Conservation (phyloP, 768 basidiomycete genomes). For the Mycena olivaceomarginata region DNA sequence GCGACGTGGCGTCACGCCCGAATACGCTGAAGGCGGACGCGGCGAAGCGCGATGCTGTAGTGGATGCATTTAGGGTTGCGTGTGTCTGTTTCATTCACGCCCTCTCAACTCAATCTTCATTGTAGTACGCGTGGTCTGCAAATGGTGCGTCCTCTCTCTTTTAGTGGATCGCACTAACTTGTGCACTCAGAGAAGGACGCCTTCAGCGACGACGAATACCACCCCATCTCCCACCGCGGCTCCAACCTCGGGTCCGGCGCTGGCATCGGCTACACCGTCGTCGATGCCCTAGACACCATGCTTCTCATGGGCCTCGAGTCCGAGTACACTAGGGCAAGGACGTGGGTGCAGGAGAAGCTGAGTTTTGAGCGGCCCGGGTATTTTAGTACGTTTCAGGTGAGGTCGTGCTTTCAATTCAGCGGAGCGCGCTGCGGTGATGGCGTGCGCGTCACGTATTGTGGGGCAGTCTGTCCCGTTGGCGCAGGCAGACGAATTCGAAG, state of each 20-base stretch:
- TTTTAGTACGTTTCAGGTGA: slow-evolving; percentile 90
- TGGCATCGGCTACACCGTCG: slow-evolving; percentile 92
- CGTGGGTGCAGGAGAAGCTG: slow-evolving; percentile 85
- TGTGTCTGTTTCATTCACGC: no score
- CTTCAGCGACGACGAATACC: slow-evolving; percentile 95
- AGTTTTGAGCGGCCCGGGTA: slow-evolving; percentile 84
- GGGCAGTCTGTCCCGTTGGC: no score
- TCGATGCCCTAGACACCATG: slow-evolving; percentile 92
- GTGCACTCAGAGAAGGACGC: slow-evolving; percentile 79
- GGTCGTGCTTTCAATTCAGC: neutral
- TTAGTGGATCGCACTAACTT: neutral
- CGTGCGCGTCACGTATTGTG: no score
- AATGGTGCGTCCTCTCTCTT: slow-evolving; percentile 59
- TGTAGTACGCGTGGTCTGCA: slow-evolving; percentile 85
- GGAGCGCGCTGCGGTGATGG: no score
- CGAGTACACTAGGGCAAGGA: slow-evolving; percentile 84
- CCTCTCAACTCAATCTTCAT: slow-evolving; percentile 48
- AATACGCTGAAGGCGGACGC: no score
- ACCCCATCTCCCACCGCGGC: slow-evolving; percentile 83
- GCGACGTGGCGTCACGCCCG: no score
- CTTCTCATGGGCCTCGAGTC: slow-evolving; percentile 88
- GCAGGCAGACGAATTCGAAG: no score
- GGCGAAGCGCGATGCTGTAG: no score
- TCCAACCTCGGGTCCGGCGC: slow-evolving; percentile 81
- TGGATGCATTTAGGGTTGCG: no score